These are phyloP conservation scores for Jasminum sambac DNA, from an alignment of 257 asterid genomes.

Conservation along the genomic window DNA sequence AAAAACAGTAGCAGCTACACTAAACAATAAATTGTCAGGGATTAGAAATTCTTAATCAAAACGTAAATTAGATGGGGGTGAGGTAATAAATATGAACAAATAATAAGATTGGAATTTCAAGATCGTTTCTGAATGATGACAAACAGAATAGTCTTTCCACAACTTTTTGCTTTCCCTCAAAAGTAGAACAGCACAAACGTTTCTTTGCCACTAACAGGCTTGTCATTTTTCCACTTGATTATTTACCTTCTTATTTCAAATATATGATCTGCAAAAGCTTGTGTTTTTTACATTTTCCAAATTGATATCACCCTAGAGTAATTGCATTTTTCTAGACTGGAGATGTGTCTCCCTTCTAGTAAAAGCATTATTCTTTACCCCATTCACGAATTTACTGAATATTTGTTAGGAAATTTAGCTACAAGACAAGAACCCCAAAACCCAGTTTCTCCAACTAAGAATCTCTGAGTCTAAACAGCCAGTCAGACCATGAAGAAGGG, in stretches of 20 bases:
- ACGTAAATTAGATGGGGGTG: slow-evolving; percentile 3
- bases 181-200: not conserved
- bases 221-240: not conserved
- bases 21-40: too few species aligned
- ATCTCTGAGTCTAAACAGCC: not conserved
- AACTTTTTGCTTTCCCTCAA: not conserved
- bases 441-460: not conserved
- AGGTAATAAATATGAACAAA: not conserved
- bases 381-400: too few species aligned
- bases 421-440: not conserved
- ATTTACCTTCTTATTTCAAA: not conserved
- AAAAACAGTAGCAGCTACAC: not conserved
- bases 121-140: slow-evolving; percentile 3
- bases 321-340: too few species aligned
- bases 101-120: not conserved
- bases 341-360: too few species aligned
- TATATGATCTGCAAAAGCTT: not conserved
- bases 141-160: not conserved
- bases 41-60: too few species aligned
- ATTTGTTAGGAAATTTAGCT: not conserved
- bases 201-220: not conserved
- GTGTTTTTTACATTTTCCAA: too few species aligned
- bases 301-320: too few species aligned
- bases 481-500: not conserved
- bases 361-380: too few species aligned